Conservation (phyloP, 768 basidiomycete species). For the Suillus hirtellus region DNA sequence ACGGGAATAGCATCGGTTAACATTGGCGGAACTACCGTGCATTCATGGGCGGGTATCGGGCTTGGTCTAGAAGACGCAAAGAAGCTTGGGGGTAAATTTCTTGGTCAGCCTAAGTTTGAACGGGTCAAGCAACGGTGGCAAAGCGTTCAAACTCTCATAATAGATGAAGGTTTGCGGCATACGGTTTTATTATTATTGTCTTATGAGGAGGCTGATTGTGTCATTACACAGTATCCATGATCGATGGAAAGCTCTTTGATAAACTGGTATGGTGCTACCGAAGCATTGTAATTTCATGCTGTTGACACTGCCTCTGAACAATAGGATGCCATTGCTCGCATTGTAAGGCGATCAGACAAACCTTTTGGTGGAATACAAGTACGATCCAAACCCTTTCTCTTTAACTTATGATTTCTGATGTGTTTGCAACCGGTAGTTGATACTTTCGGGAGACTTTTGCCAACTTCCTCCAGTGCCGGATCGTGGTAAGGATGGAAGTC, state of each 20-base stretch:
- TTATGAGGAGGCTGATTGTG: background rate
- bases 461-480: conserved; percentile 83
- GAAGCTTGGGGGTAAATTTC: conserved; percentile 54
- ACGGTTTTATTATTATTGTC: background rate
- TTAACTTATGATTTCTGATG: background rate
- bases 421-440: conserved; percentile 48
- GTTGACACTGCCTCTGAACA: conserved; percentile 34
- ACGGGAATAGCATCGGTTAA: conserved; percentile 81
- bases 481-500: conserved; percentile 46
- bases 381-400: conserved; percentile 48
- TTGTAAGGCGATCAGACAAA: conserved; percentile 46
- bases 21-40: conserved; percentile 79
- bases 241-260: conserved; percentile 79
- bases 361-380: conserved; percentile 92
- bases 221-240: conserved; percentile 73
- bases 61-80: conserved; percentile 61
- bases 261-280: conserved; percentile 56
- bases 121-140: conserved; percentile 62
- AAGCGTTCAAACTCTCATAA: conserved; percentile 62
- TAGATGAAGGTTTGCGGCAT: conserved; percentile 74
- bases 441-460: conserved; percentile 88
- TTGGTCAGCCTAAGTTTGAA: conserved; percentile 38
- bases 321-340: conserved; percentile 64
- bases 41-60: conserved; percentile 82
- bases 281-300: conserved; percentile 21